These are phyloP conservation scores for Helichrysum umbraculigerum DNA, from an alignment of 129 eudicot species.

Conservation along the genomic window DNA sequence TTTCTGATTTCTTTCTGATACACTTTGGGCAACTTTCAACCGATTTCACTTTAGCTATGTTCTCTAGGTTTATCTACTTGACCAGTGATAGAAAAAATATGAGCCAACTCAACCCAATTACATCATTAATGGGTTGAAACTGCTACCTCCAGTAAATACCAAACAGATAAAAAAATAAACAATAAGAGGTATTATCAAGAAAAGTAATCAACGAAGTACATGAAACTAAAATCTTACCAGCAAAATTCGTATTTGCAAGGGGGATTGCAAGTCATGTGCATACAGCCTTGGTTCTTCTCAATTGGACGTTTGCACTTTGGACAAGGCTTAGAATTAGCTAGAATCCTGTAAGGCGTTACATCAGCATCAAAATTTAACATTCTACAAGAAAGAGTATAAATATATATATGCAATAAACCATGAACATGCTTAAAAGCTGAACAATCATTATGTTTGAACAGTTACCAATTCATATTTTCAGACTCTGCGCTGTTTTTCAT, in stretches of 20 bases:
- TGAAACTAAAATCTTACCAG: constrained; percentile 53
- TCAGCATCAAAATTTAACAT: constrained; percentile 8
- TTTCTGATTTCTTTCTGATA: not conserved
- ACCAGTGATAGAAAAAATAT: not conserved
- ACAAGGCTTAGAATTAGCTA: constrained; percentile 98
- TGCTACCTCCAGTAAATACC: no score
- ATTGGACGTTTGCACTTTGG: constrained; percentile 99
- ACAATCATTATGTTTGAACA: not conserved
- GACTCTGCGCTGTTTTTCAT: constrained; percentile 96
- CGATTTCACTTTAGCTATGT: not conserved
- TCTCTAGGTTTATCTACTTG: not conserved
- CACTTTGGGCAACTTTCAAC: not conserved
- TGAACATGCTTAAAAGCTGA: not conserved
- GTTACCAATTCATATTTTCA: constrained; percentile 97
- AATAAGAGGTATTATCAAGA: no score
- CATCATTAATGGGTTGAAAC: no score
- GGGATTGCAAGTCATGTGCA: constrained; percentile 95
- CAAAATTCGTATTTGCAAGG: constrained; percentile 93
- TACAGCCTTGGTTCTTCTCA: constrained; percentile 98
- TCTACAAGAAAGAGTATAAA: not conserved
- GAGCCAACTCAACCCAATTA: no score
- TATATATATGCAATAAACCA: not conserved
- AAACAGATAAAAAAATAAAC: no score
- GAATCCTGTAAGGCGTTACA: constrained; percentile 54
- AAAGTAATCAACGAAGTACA: constrained; percentile 4